phyloP scores from a whole-genome alignment of 108 stramenopile genomes.

The Skeletonema tropicum region DNA sequence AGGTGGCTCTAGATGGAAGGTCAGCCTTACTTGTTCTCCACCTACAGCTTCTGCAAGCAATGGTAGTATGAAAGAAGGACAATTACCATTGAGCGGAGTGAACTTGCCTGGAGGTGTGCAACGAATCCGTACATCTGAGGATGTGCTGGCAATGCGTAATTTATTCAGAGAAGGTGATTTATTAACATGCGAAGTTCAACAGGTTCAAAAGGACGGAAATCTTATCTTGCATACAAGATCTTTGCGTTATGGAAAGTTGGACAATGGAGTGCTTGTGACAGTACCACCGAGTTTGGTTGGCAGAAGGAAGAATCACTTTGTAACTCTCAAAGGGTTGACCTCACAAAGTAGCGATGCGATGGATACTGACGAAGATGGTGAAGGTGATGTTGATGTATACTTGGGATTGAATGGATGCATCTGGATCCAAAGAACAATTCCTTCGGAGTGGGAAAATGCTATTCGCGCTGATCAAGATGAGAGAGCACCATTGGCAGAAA shows the following conservation, averaged over 20 bases:
- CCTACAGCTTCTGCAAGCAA: conserved; percentile 38
- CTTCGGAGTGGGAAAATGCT: conserved; percentile 48
- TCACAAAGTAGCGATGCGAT: conserved; percentile 22
- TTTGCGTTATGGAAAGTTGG: conserved; percentile 92
- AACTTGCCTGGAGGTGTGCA: conserved; percentile 94
- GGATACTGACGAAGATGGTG: conserved; percentile 52
- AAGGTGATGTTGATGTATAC: conserved; percentile 63
- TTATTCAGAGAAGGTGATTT: conserved; percentile 93
- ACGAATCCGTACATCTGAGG: conserved; percentile 94
- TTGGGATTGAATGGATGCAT: conserved; percentile 84
- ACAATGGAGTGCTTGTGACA: conserved; percentile 85
- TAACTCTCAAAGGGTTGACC: conserved; percentile 34
- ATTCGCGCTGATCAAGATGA: conserved; percentile 45
- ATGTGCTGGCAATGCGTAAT: conserved; percentile 93
- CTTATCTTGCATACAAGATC: conserved; percentile 91
- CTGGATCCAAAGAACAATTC: conserved; percentile 85
- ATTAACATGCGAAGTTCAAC: conserved; percentile 90
- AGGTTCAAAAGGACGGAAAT: conserved; percentile 83
- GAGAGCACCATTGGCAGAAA: conserved; percentile 69
- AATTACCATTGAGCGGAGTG: conserved; percentile 89
- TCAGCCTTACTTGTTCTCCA: conserved; percentile 55
- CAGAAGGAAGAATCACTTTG: conserved; percentile 80
- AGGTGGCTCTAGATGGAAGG: conserved; percentile 89
- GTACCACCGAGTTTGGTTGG: conserved; percentile 86
- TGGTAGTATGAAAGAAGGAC: conserved; percentile 62